Conservation (phyloP, 345 rosid genomes). For the Erucastrum elatum region DNA sequence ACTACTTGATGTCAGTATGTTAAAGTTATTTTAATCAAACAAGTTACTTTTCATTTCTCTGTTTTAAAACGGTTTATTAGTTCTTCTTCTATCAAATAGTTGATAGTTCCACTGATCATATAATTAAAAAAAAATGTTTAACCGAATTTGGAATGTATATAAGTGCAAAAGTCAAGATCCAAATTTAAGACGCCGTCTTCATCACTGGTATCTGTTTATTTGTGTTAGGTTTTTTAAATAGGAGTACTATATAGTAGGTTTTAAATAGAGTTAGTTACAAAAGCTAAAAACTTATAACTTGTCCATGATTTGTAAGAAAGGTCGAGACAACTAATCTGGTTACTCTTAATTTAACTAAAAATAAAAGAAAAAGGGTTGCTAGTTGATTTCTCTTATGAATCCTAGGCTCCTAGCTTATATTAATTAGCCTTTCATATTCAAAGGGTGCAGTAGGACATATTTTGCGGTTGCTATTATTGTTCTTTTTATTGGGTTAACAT, state of each 20-base stretch:
- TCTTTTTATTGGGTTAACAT: too few relatives aligned
- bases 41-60: not conserved
- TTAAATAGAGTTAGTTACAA: not conserved
- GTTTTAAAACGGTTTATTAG: not conserved
- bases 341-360: not conserved
- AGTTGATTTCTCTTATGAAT: too few relatives aligned
- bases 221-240: not conserved
- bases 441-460: too few relatives aligned
- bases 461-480: too few relatives aligned
- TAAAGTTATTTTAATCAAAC: not conserved
- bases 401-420: too few relatives aligned
- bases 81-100: not conserved
- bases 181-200: not conserved
- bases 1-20: not conserved
- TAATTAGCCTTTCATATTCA: too few relatives aligned
- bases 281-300: not conserved
- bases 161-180: not conserved
- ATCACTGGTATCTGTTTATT: not conserved
- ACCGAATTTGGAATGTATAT: not conserved
- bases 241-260: too few relatives aligned
- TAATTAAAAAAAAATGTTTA: not conserved
- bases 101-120: not conserved
- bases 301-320: not conserved
- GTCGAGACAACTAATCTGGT: not conserved
- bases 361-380: too few relatives aligned